Evolutionary conservation across 345 rosid species (phyloP).

Genomic region (Cardamine resedifolia): DNA sequence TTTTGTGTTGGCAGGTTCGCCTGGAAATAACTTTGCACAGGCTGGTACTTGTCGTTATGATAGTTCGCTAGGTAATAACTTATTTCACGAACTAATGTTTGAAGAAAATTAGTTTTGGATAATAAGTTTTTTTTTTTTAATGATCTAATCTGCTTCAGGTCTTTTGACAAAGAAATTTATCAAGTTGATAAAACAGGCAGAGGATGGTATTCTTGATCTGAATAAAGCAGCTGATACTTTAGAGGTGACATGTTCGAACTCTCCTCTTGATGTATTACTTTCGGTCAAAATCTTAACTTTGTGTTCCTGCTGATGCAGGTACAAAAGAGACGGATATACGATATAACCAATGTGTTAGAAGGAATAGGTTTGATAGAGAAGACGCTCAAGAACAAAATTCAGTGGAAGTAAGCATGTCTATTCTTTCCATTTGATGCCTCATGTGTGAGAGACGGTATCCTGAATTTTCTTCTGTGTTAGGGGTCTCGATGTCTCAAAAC

Average conservation of each 20-base stretch:
- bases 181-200: constrained; percentile 90
- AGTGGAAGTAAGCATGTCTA: constrained; percentile 77
- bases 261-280: not conserved
- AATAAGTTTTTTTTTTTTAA: not conserved
- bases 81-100: constrained; percentile 1
- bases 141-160: constrained; percentile 49
- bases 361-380: constrained; percentile 98
- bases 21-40: constrained; percentile 70
- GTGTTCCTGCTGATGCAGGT: constrained; percentile 53
- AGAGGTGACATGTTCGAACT: constrained; percentile 53
- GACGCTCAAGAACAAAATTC: constrained; percentile 94
- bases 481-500: constrained; percentile 89
- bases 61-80: constrained; percentile 83
- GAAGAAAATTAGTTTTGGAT: not conserved
- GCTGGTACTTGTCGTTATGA: constrained; percentile 96
- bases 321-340: constrained; percentile 97
- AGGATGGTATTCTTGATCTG: constrained; percentile 95
- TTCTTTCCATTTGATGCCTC: constrained; percentile 18
- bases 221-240: constrained; percentile 94
- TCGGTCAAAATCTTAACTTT: constrained; percentile 7
- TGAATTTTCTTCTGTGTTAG: constrained; percentile 43
- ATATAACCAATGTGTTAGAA: constrained; percentile 97
- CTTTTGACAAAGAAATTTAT: constrained; percentile 97
- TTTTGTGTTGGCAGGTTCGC: constrained; percentile 77
- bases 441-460: constrained; percentile 20